Base-by-base conservation (phyloP, 176 grass and related monocot genomes). In the Oryza rufipogon region DNA sequence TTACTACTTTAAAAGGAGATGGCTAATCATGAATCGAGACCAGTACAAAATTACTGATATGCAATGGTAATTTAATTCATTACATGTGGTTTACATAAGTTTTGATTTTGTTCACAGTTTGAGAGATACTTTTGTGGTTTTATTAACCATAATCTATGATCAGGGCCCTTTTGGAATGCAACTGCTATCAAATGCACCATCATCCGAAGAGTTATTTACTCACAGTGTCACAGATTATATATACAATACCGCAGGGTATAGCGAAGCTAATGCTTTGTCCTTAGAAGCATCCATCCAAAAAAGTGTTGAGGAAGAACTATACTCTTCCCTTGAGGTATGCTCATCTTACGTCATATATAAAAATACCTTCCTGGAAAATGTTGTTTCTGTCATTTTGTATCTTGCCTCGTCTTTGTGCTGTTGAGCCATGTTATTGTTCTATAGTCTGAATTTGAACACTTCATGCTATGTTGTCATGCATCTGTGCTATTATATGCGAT, bases 281-380 rank as follows among this genome's bases (percentile, higher is more conserved):
- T 98, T 92, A 60, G 96, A 98, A 95, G 89, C 89, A 90, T 98
- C 93, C n/a, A 92, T 95, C 76, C 92, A 98, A 84, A 93, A 88
- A 89, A 90, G 85, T 80, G 90, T 98, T 5, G 89, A 92, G 86
- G 86, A 91, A 78, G 96, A 95, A 87, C 73, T 98, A 72, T 98
- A 91, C 66, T 92, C 89, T 80, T 91, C 92, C 70, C 80, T 92
- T 87, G 92, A 98, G 96, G 96, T 98, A 85, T 82, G 69, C 76
- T 86, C 63, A 81, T 74, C 74, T 78, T 78, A 61, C 15, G 68
- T 54, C n/a, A 33, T 69, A 75, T 84, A 39, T 76, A 67, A 67
- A 66, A 38, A 5, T 75, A 19, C 42, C 47, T 73, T 45, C 44
- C 20, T 86, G 64, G 20, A 48, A 79, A 45, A 47, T 25, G 51